A percentile compares a stretch with the other conserved stretches of the same genome.
Conservation (phyloP, 2,329 filamentous ascomycete species). For the Cytospora paraplurivora region DNA sequence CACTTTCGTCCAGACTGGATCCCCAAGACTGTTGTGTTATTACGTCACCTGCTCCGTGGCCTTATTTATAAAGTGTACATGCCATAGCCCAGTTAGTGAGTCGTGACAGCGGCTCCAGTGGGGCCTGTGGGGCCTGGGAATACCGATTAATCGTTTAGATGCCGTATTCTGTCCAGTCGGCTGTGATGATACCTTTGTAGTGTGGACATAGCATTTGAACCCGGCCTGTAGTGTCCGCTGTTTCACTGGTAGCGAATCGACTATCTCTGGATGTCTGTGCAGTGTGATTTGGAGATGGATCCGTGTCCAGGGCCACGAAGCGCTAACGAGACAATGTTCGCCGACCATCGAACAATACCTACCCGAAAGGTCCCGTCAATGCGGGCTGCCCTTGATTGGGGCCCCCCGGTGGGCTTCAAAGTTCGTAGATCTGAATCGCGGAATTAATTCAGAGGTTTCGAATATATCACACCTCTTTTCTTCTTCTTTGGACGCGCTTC, state of each 20-base stretch:
- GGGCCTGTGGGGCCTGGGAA: not conserved
- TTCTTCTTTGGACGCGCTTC: not conserved
- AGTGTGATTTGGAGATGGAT: not conserved
- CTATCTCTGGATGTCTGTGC: slow-evolving; percentile 1
- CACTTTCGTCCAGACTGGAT: not conserved
- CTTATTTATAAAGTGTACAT: not conserved
- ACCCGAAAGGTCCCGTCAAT: not conserved
- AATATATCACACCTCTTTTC: slow-evolving; percentile 4
- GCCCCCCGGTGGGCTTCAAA: not conserved
- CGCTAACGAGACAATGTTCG: no score
- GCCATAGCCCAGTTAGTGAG: not conserved
- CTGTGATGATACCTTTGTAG: not conserved
- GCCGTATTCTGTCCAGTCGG: slow-evolving; percentile 18
- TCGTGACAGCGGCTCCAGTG: slow-evolving; percentile 1
- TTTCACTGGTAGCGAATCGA: slow-evolving; percentile 1
- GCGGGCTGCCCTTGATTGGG: not conserved
- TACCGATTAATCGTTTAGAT: not conserved
- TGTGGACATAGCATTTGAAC: not conserved
- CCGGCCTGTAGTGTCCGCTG: not conserved
- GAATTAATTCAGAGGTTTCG: slow-evolving; percentile 14
- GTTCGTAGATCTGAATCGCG: slow-evolving; percentile 5
- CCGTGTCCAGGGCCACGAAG: not conserved
- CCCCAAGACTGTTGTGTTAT: not conserved
- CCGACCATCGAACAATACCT: no score
- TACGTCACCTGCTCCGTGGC: not conserved